Evolutionary conservation across 257 asterid genomes (phyloP).

Genomic region (Primulina tabacum): DNA sequence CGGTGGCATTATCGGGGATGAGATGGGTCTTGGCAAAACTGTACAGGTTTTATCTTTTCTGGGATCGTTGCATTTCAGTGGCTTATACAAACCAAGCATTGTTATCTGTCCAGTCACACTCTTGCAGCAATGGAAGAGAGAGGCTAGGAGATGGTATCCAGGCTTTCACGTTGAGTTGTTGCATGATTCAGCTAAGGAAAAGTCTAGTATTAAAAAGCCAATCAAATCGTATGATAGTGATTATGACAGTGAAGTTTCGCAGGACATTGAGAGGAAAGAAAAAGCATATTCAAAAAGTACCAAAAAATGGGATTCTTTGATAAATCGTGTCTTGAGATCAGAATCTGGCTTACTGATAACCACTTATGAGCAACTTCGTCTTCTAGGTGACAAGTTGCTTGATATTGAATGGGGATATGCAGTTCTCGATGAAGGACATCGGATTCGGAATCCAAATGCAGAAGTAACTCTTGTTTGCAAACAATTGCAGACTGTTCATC

Average conservation of each 20-base stretch:
- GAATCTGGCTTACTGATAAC: constrained; percentile 87
- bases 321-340: constrained; percentile 72
- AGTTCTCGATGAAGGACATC: constrained; percentile 94
- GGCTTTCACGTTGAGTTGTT: constrained; percentile 74
- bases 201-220: constrained; percentile 46
- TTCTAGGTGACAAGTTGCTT: constrained; percentile 72
- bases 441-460: constrained; percentile 96
- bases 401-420: constrained; percentile 97
- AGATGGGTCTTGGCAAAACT: constrained; percentile 99
- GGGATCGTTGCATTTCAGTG: constrained; percentile 88
- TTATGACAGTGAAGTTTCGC: constrained; percentile 57
- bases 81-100: constrained; percentile 87
- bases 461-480: constrained; percentile 95
- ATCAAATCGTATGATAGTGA: constrained; percentile 59
- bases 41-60: constrained; percentile 82
- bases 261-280: constrained; percentile 56
- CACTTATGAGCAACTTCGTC: constrained; percentile 92
- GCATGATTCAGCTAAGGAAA: constrained; percentile 84
- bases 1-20: constrained; percentile 98
- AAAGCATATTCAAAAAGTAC: constrained; percentile 40
- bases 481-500: constrained; percentile 97
- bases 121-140: constrained; percentile 90
- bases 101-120: constrained; percentile 92
- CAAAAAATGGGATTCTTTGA: constrained; percentile 74
- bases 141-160: constrained; percentile 87